Conservation (phyloP, 306 rosid genomes). For the Begonia peltatifolia region DNA sequence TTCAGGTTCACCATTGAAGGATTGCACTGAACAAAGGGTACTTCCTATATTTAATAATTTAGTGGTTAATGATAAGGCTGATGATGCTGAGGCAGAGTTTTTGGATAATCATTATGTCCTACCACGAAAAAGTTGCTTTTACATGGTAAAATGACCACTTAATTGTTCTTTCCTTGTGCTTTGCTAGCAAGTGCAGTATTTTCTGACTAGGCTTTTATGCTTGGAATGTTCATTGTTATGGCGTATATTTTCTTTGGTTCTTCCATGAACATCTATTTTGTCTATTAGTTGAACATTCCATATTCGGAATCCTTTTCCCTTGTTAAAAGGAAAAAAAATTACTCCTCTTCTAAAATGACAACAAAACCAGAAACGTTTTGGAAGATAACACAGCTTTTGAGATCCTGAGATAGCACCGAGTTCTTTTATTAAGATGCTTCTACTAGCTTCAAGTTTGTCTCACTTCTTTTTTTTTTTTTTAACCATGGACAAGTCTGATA, state of each 20-base stretch:
- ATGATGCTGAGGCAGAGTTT: slow-evolving; percentile 65
- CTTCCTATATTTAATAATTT: slow-evolving; percentile 50
- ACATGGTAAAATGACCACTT: slow-evolving; percentile 49
- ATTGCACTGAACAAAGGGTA: slow-evolving; percentile 23
- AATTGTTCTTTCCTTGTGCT: neutral
- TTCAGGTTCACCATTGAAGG: slow-evolving; percentile 27
- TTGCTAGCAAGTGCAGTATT: too few relatives aligned
- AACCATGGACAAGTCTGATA: slow-evolving; percentile 80
- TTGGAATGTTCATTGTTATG: neutral
- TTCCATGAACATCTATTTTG: too few relatives aligned
- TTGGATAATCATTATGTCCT: slow-evolving; percentile 33
- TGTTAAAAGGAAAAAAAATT: too few relatives aligned
- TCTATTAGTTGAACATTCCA: too few relatives aligned
- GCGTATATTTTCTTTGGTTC: too few relatives aligned
- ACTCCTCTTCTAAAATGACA: too few relatives aligned
- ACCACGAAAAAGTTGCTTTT: slow-evolving; percentile 64
- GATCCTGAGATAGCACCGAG: neutral
- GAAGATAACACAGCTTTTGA: neutral
- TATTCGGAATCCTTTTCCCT: too few relatives aligned
- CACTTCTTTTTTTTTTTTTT: slow-evolving; percentile 27
- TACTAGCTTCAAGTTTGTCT: slow-evolving; percentile 20
- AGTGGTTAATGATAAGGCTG: slow-evolving; percentile 49
- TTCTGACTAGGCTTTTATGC: too few relatives aligned
- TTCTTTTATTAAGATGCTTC: neutral
- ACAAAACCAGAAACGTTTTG: neutral